A percentile compares a stretch with the other conserved stretches of the same genome.
phyloP scores from a whole-genome alignment of 768 basidiomycete genomes.

The Pulveroboletus frians region DNA sequence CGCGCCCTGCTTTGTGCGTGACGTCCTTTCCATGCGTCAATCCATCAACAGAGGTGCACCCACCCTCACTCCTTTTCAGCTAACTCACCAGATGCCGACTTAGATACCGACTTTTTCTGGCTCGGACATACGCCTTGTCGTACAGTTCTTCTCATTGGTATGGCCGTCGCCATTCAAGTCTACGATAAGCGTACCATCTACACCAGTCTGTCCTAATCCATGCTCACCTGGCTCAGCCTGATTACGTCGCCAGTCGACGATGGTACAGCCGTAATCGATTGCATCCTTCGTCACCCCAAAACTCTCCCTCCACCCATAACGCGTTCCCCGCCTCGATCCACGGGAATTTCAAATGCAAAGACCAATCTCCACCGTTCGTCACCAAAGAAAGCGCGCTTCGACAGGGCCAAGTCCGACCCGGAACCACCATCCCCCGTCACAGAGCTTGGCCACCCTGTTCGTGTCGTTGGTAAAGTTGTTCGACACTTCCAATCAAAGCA shows the following conservation, averaged over 20 bases:
- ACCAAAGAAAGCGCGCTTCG: constrained; percentile 15
- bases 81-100: neutral
- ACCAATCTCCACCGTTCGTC: neutral
- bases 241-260: constrained; percentile 56
- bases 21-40: constrained; percentile 45
- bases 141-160: constrained; percentile 52
- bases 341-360: constrained; percentile 3
- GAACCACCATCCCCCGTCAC: constrained; percentile 36
- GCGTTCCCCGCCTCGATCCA: constrained; percentile 7
- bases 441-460: constrained; percentile 43
- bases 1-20: constrained; percentile 51
- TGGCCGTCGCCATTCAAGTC: constrained; percentile 57
- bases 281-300: constrained; percentile 41
- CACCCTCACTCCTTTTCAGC: neutral
- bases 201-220: constrained; percentile 35
- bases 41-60: constrained; percentile 29
- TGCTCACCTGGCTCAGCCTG: neutral
- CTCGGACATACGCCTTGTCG: constrained; percentile 69
- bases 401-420: constrained; percentile 1
- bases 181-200: constrained; percentile 61
- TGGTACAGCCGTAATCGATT: constrained; percentile 70
- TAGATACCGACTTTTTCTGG: constrained; percentile 64
- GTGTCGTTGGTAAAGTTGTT: constrained; percentile 43
- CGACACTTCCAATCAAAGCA: constrained; percentile 40
- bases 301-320: constrained; percentile 14